A percentile compares a stretch with the other conserved stretches of the same genome.
These are phyloP conservation scores for Plasmodium gallinaceum DNA, from an alignment of 169 alveolate genomes.

Conservation along the genomic window DNA sequence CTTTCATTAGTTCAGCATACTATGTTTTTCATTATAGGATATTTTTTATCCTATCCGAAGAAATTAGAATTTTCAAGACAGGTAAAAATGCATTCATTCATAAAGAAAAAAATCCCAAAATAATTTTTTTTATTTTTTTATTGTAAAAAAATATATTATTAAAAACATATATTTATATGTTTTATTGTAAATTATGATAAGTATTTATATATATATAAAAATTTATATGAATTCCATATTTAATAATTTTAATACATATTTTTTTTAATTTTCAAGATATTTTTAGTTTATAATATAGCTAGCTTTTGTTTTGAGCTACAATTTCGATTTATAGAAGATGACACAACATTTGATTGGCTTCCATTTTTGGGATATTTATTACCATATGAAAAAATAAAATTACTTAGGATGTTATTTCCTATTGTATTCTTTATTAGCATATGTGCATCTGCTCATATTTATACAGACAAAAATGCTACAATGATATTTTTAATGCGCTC, in stretches of 20 bases:
- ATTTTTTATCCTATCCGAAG: slow-evolving; percentile 65
- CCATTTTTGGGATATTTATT: slow-evolving; percentile 64
- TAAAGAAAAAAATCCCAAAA: neutral
- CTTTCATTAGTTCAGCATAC: slow-evolving; percentile 74
- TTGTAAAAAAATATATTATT: neutral
- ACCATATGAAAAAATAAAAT: slow-evolving; percentile 70
- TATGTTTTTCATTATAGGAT: slow-evolving; percentile 75
- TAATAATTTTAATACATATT: neutral
- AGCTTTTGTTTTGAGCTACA: slow-evolving; percentile 73
- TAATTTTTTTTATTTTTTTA: neutral
- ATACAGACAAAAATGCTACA: slow-evolving; percentile 73
- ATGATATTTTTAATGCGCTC: slow-evolving; percentile 65
- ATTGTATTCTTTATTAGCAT: slow-evolving; percentile 65
- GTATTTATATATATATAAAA: neutral
- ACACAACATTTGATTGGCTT: slow-evolving; percentile 75
- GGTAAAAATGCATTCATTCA: slow-evolving; percentile 6
- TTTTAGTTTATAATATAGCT: slow-evolving; percentile 72
- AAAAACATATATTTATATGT: neutral
- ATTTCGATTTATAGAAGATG: slow-evolving; percentile 76
- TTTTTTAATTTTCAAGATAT: slow-evolving; percentile 35
- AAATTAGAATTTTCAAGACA: slow-evolving; percentile 60
- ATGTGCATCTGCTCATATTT: slow-evolving; percentile 52
- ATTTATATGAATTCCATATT: too few species aligned
- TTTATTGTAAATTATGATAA: neutral
- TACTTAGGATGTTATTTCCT: slow-evolving; percentile 69